These are phyloP conservation scores for Fistulinella prunicolor DNA, from an alignment of 768 basidiomycete species.

Conservation along the genomic window DNA sequence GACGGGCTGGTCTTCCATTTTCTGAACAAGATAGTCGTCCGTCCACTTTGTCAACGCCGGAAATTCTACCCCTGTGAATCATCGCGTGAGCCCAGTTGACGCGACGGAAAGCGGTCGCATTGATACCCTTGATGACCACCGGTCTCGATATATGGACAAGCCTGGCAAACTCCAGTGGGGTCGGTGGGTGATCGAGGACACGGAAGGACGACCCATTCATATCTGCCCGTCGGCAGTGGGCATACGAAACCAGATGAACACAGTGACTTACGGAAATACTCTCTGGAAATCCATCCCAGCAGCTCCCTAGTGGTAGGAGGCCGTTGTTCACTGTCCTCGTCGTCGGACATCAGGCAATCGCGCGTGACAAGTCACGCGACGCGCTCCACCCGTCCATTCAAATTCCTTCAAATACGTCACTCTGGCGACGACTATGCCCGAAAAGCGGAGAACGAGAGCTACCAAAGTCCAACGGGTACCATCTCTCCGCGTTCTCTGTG, in stretches of 20 bases:
- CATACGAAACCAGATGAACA: not conserved
- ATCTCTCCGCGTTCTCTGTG: not conserved
- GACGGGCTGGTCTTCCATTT: constrained; percentile 52
- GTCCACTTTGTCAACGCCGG: constrained; percentile 60
- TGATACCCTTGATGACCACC: constrained; percentile 66
- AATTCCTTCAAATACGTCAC: too few species aligned
- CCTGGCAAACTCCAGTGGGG: constrained; percentile 65
- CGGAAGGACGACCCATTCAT: constrained; percentile 56
- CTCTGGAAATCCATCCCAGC: constrained; percentile 37
- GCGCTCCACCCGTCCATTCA: constrained; percentile 3
- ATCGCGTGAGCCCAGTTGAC: not conserved
- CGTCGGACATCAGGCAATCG: constrained; percentile 8
- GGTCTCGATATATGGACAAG: constrained; percentile 69
- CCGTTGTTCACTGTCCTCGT: constrained; percentile 9
- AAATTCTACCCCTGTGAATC: constrained; percentile 43
- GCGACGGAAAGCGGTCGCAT: not conserved
- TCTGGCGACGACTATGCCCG: constrained; percentile 16
- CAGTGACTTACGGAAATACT: constrained; percentile 32
- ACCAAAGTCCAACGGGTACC: constrained; percentile 19
- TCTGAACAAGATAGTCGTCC: constrained; percentile 54
- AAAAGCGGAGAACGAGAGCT: constrained; percentile 22
- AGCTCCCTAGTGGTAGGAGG: constrained; percentile 16
- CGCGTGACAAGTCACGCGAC: constrained; percentile 28
- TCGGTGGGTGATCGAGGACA: constrained; percentile 53
- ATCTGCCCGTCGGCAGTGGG: constrained; percentile 36